A percentile compares a stretch with the other conserved stretches of the same genome.
phyloP scores from a whole-genome alignment of 257 asterid species.

The Solanum chiquidenum region DNA sequence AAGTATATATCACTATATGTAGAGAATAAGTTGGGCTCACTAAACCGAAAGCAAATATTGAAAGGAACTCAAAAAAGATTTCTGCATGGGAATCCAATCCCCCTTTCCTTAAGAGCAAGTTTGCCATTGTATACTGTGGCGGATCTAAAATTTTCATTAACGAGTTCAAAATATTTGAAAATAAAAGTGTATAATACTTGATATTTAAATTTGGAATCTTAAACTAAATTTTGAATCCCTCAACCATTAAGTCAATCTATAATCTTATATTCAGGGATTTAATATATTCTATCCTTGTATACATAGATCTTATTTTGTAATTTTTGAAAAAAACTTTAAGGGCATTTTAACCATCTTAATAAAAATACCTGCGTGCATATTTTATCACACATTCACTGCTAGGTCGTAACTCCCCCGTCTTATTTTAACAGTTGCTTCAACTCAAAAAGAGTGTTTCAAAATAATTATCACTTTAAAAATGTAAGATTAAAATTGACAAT shows the following conservation, averaged over 20 bases:
- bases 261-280: too few relatives aligned
- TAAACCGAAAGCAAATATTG: not conserved
- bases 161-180: too few relatives aligned
- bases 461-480: too few relatives aligned
- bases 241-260: too few relatives aligned
- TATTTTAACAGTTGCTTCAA: not conserved
- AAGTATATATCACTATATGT: not conserved
- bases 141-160: not conserved
- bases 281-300: not conserved
- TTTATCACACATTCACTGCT: not conserved
- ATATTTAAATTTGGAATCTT: not conserved
- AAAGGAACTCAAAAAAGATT: not conserved
- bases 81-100: not conserved
- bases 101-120: not conserved
- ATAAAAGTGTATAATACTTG: too few relatives aligned
- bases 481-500: too few relatives aligned
- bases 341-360: not conserved
- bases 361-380: not conserved
- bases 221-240: not conserved
- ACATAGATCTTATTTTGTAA: too few relatives aligned
- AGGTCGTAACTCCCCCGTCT: too few relatives aligned
- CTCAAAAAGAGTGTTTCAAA: not conserved
- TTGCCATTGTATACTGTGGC: not conserved
- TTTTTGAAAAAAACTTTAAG: too few relatives aligned
- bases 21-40: not conserved